Conservation (phyloP, 2,329 filamentous ascomycete genomes). For the Bipolaris bicolor region DNA sequence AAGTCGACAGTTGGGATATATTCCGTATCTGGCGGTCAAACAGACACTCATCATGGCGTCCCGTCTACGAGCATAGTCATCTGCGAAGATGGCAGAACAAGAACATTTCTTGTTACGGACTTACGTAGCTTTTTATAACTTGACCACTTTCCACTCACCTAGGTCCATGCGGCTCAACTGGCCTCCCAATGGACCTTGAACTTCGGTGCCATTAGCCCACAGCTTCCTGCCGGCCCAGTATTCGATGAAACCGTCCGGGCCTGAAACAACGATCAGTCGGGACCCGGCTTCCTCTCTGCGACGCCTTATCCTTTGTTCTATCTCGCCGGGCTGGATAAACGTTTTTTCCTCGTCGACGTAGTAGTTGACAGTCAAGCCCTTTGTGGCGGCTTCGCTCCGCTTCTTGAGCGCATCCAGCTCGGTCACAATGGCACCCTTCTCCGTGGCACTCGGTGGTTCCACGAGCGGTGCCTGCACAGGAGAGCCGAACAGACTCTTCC, state of each 20-base stretch:
- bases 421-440: conserved; percentile 45
- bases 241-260: conserved; percentile 86
- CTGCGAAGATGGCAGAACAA: not conserved
- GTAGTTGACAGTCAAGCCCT: conserved; percentile 65
- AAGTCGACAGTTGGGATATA: no score
- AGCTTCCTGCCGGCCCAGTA: conserved; percentile 80
- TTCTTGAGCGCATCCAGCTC: conserved; percentile 18
- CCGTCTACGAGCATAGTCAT: not conserved
- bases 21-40: not conserved
- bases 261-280: conserved; percentile 81
- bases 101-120: conserved; percentile 18
- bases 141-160: conserved; percentile 64
- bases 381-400: conserved; percentile 22
- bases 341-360: conserved; percentile 81
- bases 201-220: conserved; percentile 74
- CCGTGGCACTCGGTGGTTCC: conserved; percentile 7
- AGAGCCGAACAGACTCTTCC: conserved; percentile 35
- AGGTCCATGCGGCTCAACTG: conserved; percentile 66
- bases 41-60: not conserved
- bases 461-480: conserved; percentile 12
- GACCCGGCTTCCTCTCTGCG: conserved; percentile 51
- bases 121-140: conserved; percentile 53
- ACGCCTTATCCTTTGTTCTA: conserved; percentile 37
- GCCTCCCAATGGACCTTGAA: conserved; percentile 76
- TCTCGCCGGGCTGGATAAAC: conserved; percentile 60